Conservation (phyloP, 2,329 filamentous ascomycete genomes). For the Claviceps purpurea region DNA sequence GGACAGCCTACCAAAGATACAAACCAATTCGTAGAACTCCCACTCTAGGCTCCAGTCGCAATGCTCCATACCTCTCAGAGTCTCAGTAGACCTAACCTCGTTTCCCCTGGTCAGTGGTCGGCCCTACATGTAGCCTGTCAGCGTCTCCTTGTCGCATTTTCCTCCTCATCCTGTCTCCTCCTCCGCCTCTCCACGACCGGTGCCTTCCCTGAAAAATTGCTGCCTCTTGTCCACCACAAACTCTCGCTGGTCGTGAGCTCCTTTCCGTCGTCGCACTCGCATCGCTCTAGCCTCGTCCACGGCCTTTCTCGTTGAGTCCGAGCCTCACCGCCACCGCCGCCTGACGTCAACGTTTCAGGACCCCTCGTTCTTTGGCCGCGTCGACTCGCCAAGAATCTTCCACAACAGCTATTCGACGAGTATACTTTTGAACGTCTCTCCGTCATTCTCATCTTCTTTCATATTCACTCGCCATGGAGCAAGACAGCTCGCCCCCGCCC, state of each 20-base stretch:
- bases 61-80: too few species aligned
- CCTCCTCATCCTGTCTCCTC: slow-evolving; percentile 6
- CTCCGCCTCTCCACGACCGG: slow-evolving; percentile 1
- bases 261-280: background rate
- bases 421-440: background rate
- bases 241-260: slow-evolving; percentile 9
- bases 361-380: slow-evolving; percentile 5
- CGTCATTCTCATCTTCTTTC: background rate
- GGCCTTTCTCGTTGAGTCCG: background rate
- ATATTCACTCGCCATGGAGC: slow-evolving; percentile 28
- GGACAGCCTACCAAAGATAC: background rate
- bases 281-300: slow-evolving; percentile 1
- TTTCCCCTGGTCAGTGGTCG: slow-evolving; percentile 10
- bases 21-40: too few species aligned
- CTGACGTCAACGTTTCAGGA: slow-evolving; percentile 11
- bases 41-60: too few species aligned
- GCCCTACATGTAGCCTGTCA: slow-evolving; percentile 11
- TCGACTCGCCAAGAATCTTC: background rate
- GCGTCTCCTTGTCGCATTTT: slow-evolving; percentile 11
- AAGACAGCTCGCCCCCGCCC: slow-evolving; percentile 25
- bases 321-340: slow-evolving; percentile 6
- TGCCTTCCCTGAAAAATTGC: background rate
- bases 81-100: slow-evolving; percentile 1
- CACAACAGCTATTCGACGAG: background rate
- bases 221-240: background rate